A percentile compares a stretch with the other conserved stretches of the same genome.
Conservation (phyloP, 1,284 basidiomycete species). For the Malassezia cuniculi region DNA sequence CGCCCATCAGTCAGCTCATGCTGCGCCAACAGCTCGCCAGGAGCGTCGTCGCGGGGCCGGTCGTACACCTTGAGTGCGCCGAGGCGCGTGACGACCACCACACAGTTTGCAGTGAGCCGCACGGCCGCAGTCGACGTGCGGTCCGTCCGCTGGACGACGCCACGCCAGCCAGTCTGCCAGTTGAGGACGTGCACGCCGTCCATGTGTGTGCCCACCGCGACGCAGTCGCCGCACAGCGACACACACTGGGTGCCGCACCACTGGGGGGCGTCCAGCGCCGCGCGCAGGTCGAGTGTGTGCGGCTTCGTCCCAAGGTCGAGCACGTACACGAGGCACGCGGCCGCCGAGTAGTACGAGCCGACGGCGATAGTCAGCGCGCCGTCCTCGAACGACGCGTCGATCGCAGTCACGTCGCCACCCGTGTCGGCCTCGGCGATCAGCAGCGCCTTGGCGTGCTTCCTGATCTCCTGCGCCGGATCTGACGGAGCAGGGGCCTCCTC, state of each 20-base stretch:
- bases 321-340: conserved; percentile 16
- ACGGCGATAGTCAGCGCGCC: conserved; percentile 12
- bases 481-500: neutral
- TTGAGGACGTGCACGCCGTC: conserved; percentile 14
- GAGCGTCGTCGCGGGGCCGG: no score
- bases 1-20: no score
- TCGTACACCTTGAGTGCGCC: conserved; percentile 9
- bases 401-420: conserved; percentile 15
- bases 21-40: no score
- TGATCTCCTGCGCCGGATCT: conserved; percentile 7
- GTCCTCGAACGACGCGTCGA: conserved; percentile 14
- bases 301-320: conserved; percentile 9
- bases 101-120: conserved; percentile 4
- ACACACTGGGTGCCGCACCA: conserved; percentile 21
- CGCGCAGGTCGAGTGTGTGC: conserved; percentile 10
- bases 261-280: conserved; percentile 13
- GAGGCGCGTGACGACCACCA: conserved; percentile 10
- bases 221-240: conserved; percentile 7
- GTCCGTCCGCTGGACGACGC: conserved; percentile 8
- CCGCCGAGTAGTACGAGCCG: conserved; percentile 15
- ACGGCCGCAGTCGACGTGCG: conserved; percentile 12
- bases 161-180: conserved; percentile 11
- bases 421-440: conserved; percentile 18
- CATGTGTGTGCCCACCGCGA: conserved; percentile 17
- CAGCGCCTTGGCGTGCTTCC: conserved; percentile 2